Conservation (phyloP, 805 yeast genomes). For the Candida xyloterini region DNA sequence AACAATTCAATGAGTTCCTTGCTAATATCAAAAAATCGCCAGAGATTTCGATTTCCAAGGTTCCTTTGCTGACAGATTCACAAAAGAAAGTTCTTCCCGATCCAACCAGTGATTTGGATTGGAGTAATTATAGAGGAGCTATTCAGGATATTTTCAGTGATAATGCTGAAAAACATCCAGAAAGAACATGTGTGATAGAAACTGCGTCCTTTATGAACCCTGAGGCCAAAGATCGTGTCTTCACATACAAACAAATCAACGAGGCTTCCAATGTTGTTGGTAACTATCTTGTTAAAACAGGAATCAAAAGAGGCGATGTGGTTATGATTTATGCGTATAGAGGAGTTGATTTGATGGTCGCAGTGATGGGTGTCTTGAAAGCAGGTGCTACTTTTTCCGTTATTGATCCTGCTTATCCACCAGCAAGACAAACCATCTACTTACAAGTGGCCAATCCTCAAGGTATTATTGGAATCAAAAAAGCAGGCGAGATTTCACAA, state of each 20-base stretch:
- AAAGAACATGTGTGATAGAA: slow-evolving; percentile 88
- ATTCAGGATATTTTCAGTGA: slow-evolving; percentile 92
- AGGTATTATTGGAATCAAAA: slow-evolving; percentile 84
- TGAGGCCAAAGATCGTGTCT: slow-evolving; percentile 57
- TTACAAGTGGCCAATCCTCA: slow-evolving; percentile 89
- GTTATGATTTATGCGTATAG: slow-evolving; percentile 98
- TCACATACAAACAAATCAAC: slow-evolving; percentile 84
- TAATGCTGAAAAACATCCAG: slow-evolving; percentile 83
- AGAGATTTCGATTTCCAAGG: slow-evolving; percentile 49
- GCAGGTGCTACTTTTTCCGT: slow-evolving; percentile 99
- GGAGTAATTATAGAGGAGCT: slow-evolving; percentile 91
- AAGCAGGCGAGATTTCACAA: slow-evolving; percentile 81
- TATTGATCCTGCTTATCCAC: slow-evolving; percentile 98
- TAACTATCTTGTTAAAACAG: slow-evolving; percentile 75
- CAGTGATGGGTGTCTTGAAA: slow-evolving; percentile 95
- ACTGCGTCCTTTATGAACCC: slow-evolving; percentile 69
- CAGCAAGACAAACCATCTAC: slow-evolving; percentile 93
- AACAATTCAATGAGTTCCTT: slow-evolving; percentile 64
- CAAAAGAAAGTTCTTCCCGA: slow-evolving; percentile 71
- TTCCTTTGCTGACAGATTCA: slow-evolving; percentile 64
- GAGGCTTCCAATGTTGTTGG: slow-evolving; percentile 93
- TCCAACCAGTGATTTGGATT: slow-evolving; percentile 82
- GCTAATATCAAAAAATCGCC: slow-evolving; percentile 37
- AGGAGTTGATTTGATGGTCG: slow-evolving; percentile 94
- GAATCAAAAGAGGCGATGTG: slow-evolving; percentile 87